These are phyloP conservation scores for Globisporangium nagaii DNA, from an alignment of 352 stramenopile genomes.

Conservation along the genomic window DNA sequence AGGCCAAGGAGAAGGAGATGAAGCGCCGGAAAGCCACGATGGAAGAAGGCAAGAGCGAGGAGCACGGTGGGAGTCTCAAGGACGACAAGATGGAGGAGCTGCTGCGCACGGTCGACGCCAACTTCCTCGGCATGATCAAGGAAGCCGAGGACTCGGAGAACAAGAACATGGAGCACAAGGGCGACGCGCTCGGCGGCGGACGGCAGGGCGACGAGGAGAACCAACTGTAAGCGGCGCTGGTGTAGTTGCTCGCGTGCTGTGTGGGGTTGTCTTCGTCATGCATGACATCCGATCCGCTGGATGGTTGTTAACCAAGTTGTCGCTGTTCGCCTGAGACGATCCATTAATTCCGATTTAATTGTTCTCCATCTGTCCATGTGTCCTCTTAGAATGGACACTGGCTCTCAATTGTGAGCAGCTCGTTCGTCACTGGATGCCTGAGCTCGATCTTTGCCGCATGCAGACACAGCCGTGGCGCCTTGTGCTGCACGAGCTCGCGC, in stretches of 20 bases:
- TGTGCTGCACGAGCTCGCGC: constrained; percentile 27
- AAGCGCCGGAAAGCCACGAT: constrained; percentile 76
- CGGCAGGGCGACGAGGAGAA: constrained; percentile 24
- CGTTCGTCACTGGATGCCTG: constrained; percentile 33
- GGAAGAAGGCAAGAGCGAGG: constrained; percentile 77
- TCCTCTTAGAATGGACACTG: constrained; percentile 15
- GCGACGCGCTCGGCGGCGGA: constrained; percentile 27
- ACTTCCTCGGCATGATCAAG: constrained; percentile 96
- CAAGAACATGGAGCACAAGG: constrained; percentile 86
- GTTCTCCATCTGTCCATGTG: background rate
- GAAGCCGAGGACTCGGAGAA: constrained; percentile 91
- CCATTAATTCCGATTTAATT: background rate
- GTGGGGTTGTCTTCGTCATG: no score
- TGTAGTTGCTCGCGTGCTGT: constrained; percentile 1
- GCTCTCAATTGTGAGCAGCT: constrained; percentile 30
- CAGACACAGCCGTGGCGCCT: constrained; percentile 40
- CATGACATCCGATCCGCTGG: no score
- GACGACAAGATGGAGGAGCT: constrained; percentile 95
- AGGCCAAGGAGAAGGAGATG: constrained; percentile 87
- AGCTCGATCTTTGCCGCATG: constrained; percentile 39
- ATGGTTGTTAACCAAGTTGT: no score
- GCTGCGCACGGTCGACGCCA: constrained; percentile 90
- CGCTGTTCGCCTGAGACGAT: background rate
- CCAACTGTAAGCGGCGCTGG: constrained; percentile 3
- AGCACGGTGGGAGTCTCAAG: constrained; percentile 49